Evolutionary conservation across 768 basidiomycete genomes (phyloP), one percentile per base, ranked within the genome.

Genomic region (Mycena vitilis): DNA sequence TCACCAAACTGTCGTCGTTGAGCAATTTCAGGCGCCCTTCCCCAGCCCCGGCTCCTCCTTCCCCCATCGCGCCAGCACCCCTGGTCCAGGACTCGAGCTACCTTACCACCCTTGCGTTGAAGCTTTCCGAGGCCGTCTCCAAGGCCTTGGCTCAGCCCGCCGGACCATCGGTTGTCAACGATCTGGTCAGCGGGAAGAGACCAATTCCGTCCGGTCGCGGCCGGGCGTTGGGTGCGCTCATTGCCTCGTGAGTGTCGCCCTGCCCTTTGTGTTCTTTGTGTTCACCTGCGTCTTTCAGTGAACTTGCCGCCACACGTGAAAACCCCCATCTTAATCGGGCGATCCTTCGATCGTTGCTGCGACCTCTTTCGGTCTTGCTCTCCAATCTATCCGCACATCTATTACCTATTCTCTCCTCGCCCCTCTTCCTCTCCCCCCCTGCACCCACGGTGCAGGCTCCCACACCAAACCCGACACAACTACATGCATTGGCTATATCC

Each of bases 31-130:
- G 87, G 69, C 86, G 87, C 40, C 81, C 87, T 12, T 82, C 90
- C 3, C 84, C 87, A 16, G 82, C 88, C 16, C 78, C 84, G 0
- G 71, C 71, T 20, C 72, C 80, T 6, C 70, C 79, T 18, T 74
- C 82, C 5, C 74, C 73, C 54, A 74, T 82, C 4, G 71, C 80
- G 15, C 81, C 83, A 6, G 75, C 83, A 5, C 82, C 87, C 10
- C 85, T 90, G 38, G 79, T 90, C 37, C 93, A 93, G 71, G 93
- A 94, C 77, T 91, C 91, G 63, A 92, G 92, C 15, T 95, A 94
- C 78, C 83, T 94, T 60, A 91, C 94, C 75, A 87, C 89, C 65
- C 86, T 95, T 52, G 85, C 89, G 72, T 82, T 94, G 63, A 93
- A 91, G 75, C 82, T 95, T 52, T 93, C 90, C 74, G 94, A 95